Conservation (phyloP, 495 filamentous ascomycete genomes). For the Platismatia glauca region DNA sequence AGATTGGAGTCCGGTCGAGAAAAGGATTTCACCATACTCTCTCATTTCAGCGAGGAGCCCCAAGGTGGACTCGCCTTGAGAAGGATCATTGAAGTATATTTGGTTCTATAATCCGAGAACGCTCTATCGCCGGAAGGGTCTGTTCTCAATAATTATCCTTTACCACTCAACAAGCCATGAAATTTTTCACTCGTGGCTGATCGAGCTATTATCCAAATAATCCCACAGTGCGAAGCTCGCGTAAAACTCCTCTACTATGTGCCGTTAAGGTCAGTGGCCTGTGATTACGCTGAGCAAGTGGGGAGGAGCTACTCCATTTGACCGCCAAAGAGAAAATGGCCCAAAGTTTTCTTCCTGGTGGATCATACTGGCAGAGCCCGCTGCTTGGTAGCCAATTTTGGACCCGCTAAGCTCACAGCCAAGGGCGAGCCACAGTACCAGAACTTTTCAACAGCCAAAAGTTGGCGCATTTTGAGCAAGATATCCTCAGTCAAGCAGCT, state of each 20-base stretch:
- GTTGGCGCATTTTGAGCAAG: background rate
- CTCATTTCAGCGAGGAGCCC: background rate
- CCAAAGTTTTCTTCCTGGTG: background rate
- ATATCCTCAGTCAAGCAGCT: conserved; percentile 1
- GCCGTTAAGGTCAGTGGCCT: background rate
- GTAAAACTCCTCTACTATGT: background rate
- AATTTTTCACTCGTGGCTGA: background rate
- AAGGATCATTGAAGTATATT: background rate
- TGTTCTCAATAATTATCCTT: background rate
- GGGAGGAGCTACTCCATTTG: background rate
- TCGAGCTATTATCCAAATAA: background rate
- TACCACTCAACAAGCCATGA: background rate
- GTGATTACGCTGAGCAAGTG: background rate
- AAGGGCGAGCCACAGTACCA: conserved; percentile 1
- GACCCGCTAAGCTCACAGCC: background rate
- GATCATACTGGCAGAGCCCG: background rate
- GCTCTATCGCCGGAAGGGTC: background rate
- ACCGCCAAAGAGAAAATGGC: background rate
- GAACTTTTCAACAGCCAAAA: background rate
- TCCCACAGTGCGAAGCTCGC: background rate
- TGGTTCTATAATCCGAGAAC: background rate
- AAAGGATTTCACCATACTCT: background rate
- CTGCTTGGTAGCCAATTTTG: background rate
- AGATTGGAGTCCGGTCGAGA: background rate
- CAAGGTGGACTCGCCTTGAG: background rate